phyloP scores from a whole-genome alignment of 768 basidiomycete genomes.

The Trametes coccinea region DNA sequence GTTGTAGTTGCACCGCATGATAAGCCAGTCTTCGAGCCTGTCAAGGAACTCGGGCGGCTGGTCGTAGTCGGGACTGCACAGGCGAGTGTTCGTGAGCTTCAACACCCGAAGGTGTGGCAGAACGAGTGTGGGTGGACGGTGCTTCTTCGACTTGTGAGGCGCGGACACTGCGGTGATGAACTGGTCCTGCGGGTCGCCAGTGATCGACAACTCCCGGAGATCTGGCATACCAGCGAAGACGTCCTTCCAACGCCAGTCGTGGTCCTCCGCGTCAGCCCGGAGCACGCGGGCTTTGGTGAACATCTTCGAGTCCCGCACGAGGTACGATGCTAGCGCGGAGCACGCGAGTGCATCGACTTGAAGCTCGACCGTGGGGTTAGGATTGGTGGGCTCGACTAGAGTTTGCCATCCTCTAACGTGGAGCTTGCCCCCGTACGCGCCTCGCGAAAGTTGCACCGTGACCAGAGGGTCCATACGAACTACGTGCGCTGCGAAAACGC shows the following conservation, averaged over 20 bases:
- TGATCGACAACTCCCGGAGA: not conserved
- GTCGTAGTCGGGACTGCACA: conserved; percentile 8
- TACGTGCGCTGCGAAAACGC: not conserved
- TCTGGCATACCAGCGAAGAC: conserved; percentile 15
- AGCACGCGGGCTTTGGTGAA: not conserved
- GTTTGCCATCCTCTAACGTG: not conserved
- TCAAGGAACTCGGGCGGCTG: conserved; percentile 8
- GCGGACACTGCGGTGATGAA: conserved; percentile 6
- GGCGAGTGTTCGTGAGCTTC: not conserved
- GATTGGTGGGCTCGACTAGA: not conserved
- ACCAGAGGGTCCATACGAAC: not conserved
- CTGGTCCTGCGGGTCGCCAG: conserved; percentile 2
- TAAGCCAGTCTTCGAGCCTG: conserved; percentile 4
- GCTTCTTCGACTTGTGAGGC: not conserved
- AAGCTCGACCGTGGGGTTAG: not conserved
- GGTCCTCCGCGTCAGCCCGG: not conserved
- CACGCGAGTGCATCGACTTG: not conserved
- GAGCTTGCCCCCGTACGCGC: not conserved
- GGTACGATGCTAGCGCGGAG: not conserved
- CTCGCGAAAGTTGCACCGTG: not conserved
- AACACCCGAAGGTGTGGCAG: conserved; percentile 1
- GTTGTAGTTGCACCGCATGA: conserved; percentile 10
- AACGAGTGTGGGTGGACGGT: not conserved
- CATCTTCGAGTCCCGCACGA: conserved; percentile 1
- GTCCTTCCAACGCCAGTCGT: conserved; percentile 12